Conservation (phyloP, 768 basidiomycete genomes). For the Macrocybe gigantea region DNA sequence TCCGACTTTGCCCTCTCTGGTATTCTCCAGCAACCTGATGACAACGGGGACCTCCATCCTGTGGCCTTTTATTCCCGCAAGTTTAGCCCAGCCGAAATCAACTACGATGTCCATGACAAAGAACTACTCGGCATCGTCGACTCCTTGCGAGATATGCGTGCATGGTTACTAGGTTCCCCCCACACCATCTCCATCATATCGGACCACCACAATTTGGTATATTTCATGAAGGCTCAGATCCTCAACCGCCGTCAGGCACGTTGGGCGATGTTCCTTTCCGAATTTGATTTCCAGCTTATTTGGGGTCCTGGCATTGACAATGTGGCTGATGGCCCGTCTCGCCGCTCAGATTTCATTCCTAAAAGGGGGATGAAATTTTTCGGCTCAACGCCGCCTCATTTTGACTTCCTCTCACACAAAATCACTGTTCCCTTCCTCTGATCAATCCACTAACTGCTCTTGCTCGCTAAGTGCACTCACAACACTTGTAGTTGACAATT, state of each 20-base stretch:
- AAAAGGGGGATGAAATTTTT: constrained; percentile 19
- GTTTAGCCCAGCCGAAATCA: constrained; percentile 31
- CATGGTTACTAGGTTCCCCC: constrained; percentile 23
- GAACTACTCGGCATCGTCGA: constrained; percentile 44
- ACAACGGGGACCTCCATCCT: constrained; percentile 26
- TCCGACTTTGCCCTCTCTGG: constrained; percentile 28
- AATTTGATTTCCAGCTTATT: constrained; percentile 28
- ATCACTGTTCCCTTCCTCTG: constrained; percentile 19
- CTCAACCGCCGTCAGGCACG: constrained; percentile 39
- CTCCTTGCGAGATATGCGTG: constrained; percentile 26
- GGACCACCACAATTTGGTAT: constrained; percentile 37
- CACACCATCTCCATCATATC: constrained; percentile 17
- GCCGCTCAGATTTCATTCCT: constrained; percentile 22
- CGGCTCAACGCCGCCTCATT: constrained; percentile 22
- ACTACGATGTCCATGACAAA: constrained; percentile 47
- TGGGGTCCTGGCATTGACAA: constrained; percentile 23
- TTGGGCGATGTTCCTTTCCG: constrained; percentile 38
- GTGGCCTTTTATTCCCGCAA: constrained; percentile 30
- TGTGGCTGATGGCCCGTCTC: constrained; percentile 24
- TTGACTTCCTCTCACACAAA: constrained; percentile 20
- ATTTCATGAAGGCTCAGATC: constrained; percentile 32
- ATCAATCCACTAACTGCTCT: constrained; percentile 18
- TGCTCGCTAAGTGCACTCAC: too few species aligned
- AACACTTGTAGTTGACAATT: constrained; percentile 19
- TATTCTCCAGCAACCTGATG: constrained; percentile 23